Conservation (phyloP, 106 monocot genomes). For the Vanilla planifolia region DNA sequence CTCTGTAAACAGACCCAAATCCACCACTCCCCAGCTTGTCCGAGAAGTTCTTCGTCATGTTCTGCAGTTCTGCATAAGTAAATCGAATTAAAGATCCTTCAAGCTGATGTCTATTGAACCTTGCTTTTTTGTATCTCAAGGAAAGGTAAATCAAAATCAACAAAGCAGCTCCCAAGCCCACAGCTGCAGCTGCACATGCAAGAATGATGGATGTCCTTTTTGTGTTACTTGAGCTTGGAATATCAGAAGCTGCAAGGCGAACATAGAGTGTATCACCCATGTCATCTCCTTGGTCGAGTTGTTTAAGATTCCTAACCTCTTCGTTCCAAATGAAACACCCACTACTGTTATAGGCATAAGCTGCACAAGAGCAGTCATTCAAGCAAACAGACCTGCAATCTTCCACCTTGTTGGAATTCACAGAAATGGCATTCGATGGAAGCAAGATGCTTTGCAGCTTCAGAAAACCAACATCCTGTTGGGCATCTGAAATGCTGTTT, state of each 20-base stretch:
- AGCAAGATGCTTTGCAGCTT: constrained; percentile 1
- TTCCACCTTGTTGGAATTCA: not conserved
- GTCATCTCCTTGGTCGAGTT: not conserved
- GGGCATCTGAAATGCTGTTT: not conserved
- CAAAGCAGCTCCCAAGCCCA: not conserved
- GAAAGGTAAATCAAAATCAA: not conserved
- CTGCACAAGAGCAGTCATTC: constrained; percentile 8
- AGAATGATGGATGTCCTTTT: not conserved
- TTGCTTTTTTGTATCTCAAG: constrained; percentile 9
- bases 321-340: constrained; percentile 6
- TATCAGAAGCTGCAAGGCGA: constrained; percentile 27
- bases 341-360: constrained; percentile 8
- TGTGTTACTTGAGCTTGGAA: constrained; percentile 9
- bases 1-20: constrained; percentile 42
- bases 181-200: not conserved
- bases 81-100: constrained; percentile 14
- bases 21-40: constrained; percentile 29
- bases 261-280: constrained; percentile 21
- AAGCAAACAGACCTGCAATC: constrained; percentile 8
- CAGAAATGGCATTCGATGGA: not conserved
- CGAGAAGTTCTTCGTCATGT: constrained; percentile 36
- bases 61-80: constrained; percentile 26
- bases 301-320: not conserved
- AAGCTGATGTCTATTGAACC: not conserved
- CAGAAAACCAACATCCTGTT: not conserved